These are phyloP conservation scores for Saturnispora halmiae DNA, from an alignment of 805 yeast genomes.

Conservation along the genomic window DNA sequence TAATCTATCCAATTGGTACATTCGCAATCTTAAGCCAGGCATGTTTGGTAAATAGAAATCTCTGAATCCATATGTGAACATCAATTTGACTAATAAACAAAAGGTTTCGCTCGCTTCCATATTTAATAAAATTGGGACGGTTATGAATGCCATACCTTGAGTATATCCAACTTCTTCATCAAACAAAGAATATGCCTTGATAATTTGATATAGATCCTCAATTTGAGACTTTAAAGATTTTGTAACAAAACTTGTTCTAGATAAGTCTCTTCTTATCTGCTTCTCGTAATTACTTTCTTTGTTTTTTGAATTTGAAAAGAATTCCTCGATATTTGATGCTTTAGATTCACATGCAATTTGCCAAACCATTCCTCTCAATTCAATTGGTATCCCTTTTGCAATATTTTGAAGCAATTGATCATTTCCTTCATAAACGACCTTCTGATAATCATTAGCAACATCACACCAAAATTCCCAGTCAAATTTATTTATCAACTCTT, in stretches of 20 bases:
- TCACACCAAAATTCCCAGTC: slow-evolving; percentile 87
- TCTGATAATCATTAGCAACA: slow-evolving; percentile 69
- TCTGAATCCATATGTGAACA: slow-evolving; percentile 79
- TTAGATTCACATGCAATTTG: slow-evolving; percentile 79
- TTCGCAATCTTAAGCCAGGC: slow-evolving; percentile 81
- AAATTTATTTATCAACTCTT: slow-evolving; percentile 30
- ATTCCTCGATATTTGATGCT: slow-evolving; percentile 50
- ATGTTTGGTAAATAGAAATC: slow-evolving; percentile 76
- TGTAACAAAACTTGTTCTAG: slow-evolving; percentile 77
- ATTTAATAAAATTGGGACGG: slow-evolving; percentile 75
- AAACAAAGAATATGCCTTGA: slow-evolving; percentile 74
- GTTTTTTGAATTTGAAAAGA: slow-evolving; percentile 40
- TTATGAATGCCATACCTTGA: slow-evolving; percentile 94
- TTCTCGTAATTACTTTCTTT: slow-evolving; percentile 57
- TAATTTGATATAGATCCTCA: slow-evolving; percentile 59
- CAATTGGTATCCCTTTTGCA: slow-evolving; percentile 72
- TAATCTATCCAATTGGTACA: slow-evolving; percentile 86
- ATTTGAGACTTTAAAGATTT: slow-evolving; percentile 44
- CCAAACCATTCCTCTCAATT: slow-evolving; percentile 87
- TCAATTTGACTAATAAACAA: slow-evolving; percentile 66
- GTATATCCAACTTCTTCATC: slow-evolving; percentile 96
- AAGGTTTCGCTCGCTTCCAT: slow-evolving; percentile 81
- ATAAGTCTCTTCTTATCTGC: slow-evolving; percentile 70
- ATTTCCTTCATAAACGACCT: slow-evolving; percentile 54
- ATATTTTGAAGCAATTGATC: slow-evolving; percentile 52